Evolutionary conservation across 2,329 filamentous ascomycete species (phyloP), one percentile per base, ranked within the genome.

Genomic region (Epichloe amarillans): DNA sequence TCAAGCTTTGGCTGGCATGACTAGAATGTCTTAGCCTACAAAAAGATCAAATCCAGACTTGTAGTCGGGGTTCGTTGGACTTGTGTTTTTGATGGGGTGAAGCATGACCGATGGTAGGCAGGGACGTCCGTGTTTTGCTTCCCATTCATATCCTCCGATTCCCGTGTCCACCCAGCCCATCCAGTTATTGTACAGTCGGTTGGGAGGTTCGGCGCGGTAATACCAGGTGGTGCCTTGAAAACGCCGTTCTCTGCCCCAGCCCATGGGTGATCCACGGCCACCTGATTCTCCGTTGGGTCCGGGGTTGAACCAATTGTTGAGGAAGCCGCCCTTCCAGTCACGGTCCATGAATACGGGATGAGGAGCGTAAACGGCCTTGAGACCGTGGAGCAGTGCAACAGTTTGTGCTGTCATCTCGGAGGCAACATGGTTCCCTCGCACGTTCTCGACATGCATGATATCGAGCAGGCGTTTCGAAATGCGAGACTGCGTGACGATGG

Each of bases 291-390:
- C 77, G 7, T 72, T 72, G 6, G 71, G 70, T 1, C 79, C 79
- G 8, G 76, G 73, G 54, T 83, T 82, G 65, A 82, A 82, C 72
- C 74, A 82, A 54, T 70, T 72, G 33, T 72, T 72, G 30, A 82
- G 63, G 53, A 74, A 74, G 33, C 69, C 64, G 2, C 74, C 71
- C 33, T 69, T 67, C 84, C 84, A 89, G 47, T 84, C 77, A 54
- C 85, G 79, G 65, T 91, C 86, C 60, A 88, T 86, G 65, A 82
- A 90, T 45, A 90, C 79, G 1, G 86, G 86, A 64, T 90, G 86
- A 11, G 86, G 86, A 11, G 81, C 84, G 60, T 83, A 87, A 4
- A 88, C 83, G 4, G 84, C 81, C 68, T 91, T 91, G 46, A 90
- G 72, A 5, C 87, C 86, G 62, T 93, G 85, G 55, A 88, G 78